Evolutionary conservation across 768 basidiomycete species (phyloP).

Genomic region (Lactifluus pinguis): DNA sequence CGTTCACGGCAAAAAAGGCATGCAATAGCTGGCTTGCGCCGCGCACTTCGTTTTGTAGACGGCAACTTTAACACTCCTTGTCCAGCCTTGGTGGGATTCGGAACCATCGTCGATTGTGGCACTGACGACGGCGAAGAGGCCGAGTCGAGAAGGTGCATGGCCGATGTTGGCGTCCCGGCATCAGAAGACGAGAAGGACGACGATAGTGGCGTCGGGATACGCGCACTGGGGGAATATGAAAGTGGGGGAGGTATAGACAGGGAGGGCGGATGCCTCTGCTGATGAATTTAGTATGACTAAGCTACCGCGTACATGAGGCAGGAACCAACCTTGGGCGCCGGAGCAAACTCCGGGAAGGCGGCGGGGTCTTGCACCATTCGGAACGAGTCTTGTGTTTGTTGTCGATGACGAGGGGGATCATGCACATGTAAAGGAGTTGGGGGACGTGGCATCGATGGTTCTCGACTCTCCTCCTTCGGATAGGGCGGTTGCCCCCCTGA

Average conservation of each 20-base stretch:
- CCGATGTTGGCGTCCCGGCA: slow-evolving; percentile 11
- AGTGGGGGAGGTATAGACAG: slow-evolving; percentile 1
- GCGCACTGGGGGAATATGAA: neutral
- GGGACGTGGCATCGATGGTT: neutral
- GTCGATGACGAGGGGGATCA: neutral
- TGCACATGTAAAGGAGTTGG: neutral
- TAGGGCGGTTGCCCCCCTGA: neutral
- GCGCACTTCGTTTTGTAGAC: slow-evolving; percentile 9
- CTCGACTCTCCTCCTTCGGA: slow-evolving; percentile 6
- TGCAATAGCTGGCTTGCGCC: slow-evolving; percentile 25
- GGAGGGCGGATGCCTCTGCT: slow-evolving; percentile 8
- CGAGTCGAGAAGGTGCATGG: neutral
- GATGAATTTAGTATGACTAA: neutral
- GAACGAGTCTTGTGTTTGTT: slow-evolving; percentile 2
- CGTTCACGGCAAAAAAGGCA: slow-evolving; percentile 36
- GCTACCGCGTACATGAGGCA: neutral
- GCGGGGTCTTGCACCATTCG: slow-evolving; percentile 11
- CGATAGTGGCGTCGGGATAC: neutral
- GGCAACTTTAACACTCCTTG: slow-evolving; percentile 16
- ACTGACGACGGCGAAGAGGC: neutral
- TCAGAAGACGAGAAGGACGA: slow-evolving; percentile 14
- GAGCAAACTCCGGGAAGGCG: slow-evolving; percentile 7
- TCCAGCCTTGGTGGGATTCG: slow-evolving; percentile 10
- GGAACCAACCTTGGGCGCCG: slow-evolving; percentile 12
- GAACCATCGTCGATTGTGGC: neutral